Base-by-base conservation (phyloP, 352 stramenopile species). In the Hyaloperonospora arabidopsidis region DNA sequence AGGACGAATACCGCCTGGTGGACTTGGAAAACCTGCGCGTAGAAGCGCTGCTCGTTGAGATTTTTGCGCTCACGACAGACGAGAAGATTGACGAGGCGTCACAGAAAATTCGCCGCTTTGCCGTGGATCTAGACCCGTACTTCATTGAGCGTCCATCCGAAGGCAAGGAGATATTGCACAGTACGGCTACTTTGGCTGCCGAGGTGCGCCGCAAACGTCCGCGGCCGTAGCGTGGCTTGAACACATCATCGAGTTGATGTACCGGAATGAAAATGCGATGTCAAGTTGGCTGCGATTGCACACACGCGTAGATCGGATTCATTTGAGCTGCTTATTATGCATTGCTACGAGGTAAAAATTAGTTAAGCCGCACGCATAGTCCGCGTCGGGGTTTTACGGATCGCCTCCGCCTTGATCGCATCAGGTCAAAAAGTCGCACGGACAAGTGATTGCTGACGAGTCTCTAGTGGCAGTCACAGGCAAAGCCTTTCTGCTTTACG, bases 1-100 rank as follows among this genome's bases (percentile, higher is more conserved):
- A 89, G 23, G 82, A 93, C 49, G 74, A 93, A 36, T 88, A 89
- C 39, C 79, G 79, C n/a, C 64, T 93, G 1, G 82, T 90, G 15
- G 82, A 89, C 47, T 50, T 93, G 14, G 79, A 93, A 49, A 93
- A 89, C 51, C 59, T 93, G 19, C 79, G 79, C 15, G 81, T 93
- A 8, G 83, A 93, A 48, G 83, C 83, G n/a, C 63, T 91, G 5
- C 67, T 93, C 6, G 72, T 93, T n/a, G 83, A 93, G 57, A 86
- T 93, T 18, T 91, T 78, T 19, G 68, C 81, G 23, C 72, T 93
- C 32, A 90, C 83, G 34, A 90, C 79, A 11, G 83, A 93, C 44
- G 83, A 93, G 32, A 87, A 89, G 54, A 89, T 93, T 36, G 83
- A 93, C 43, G 83, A 91, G 25, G 79, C 75, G 0, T 87, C 80